A percentile compares a stretch with the other conserved stretches of the same genome.
Conservation (phyloP, 805 yeast genomes). For the Saccharomycopsis fibuligera region DNA sequence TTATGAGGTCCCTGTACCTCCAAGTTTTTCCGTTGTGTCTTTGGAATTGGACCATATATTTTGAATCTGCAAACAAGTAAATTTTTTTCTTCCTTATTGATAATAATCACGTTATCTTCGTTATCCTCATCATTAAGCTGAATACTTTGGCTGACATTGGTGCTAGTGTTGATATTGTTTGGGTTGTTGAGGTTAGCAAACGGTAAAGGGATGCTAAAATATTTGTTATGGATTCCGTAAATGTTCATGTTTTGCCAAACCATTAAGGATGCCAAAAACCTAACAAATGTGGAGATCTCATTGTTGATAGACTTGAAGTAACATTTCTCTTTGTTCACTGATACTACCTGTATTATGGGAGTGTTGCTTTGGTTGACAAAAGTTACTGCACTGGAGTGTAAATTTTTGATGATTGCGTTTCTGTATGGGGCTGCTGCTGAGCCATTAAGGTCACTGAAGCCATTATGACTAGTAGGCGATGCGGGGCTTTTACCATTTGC, state of each 20-base stretch:
- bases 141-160: slow-evolving; percentile 13
- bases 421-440: slow-evolving; percentile 4
- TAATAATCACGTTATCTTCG: slow-evolving; percentile 18
- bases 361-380: slow-evolving; percentile 22
- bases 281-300: slow-evolving; percentile 29
- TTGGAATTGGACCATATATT: slow-evolving; percentile 56
- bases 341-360: slow-evolving; percentile 33
- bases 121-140: slow-evolving; percentile 22
- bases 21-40: slow-evolving; percentile 17
- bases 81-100: slow-evolving; percentile 29
- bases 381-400: slow-evolving; percentile 29
- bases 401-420: slow-evolving; percentile 23
- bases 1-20: slow-evolving; percentile 11
- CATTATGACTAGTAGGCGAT: too few species aligned
- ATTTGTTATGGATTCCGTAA: slow-evolving; percentile 47
- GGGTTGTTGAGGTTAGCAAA: slow-evolving; percentile 22
- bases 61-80: slow-evolving; percentile 59
- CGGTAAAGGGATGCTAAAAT: slow-evolving; percentile 32
- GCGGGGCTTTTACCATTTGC: background rate
- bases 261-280: slow-evolving; percentile 38
- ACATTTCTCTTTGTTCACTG: slow-evolving; percentile 12
- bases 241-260: slow-evolving; percentile 55
- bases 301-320: slow-evolving; percentile 10
- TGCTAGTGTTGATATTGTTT: background rate
- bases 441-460: too few species aligned